Evolutionary conservation across 495 filamentous ascomycete genomes (phyloP).

Genomic region (Pyronema omphalodes): DNA sequence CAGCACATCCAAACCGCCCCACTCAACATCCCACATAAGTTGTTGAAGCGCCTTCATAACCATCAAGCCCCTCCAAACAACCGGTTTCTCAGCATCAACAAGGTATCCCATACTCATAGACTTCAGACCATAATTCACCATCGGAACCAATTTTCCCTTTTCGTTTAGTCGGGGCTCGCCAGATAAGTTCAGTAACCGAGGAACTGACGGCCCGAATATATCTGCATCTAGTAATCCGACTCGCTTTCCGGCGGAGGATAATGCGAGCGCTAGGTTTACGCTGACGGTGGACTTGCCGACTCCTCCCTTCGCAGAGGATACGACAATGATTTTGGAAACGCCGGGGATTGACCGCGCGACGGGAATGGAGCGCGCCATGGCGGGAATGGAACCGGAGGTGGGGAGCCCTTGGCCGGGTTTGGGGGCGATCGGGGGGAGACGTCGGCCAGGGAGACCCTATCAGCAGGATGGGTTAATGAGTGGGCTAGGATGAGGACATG

Average conservation of each 20-base stretch:
- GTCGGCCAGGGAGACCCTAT: background rate
- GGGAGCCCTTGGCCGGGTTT: conserved; percentile 50
- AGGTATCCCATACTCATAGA: conserved; percentile 98
- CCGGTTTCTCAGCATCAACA: conserved; percentile 53
- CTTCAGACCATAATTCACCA: conserved; percentile 91
- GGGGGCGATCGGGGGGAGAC: background rate
- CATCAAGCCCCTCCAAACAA: conserved; percentile 96
- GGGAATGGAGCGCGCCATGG: conserved; percentile 62
- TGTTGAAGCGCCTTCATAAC: conserved; percentile 95
- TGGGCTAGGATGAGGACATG: background rate
- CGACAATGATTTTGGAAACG: conserved; percentile 73
- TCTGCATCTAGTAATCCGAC: conserved; percentile 86
- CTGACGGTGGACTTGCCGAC: conserved; percentile 93
- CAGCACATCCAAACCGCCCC: conserved; percentile 66
- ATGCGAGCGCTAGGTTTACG: conserved; percentile 77
- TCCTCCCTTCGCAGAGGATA: conserved; percentile 90
- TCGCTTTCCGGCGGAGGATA: conserved; percentile 59
- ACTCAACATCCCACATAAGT: conserved; percentile 81
- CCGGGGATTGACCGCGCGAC: conserved; percentile 57
- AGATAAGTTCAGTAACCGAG: conserved; percentile 66
- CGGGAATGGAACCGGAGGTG: conserved; percentile 47
- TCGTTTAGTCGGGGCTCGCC: conserved; percentile 43
- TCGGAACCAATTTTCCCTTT: conserved; percentile 43
- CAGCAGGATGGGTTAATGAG: background rate
- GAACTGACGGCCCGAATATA: conserved; percentile 90